phyloP scores from a whole-genome alignment of 2,329 filamentous ascomycete genomes.

The Thelonectria discophora region DNA sequence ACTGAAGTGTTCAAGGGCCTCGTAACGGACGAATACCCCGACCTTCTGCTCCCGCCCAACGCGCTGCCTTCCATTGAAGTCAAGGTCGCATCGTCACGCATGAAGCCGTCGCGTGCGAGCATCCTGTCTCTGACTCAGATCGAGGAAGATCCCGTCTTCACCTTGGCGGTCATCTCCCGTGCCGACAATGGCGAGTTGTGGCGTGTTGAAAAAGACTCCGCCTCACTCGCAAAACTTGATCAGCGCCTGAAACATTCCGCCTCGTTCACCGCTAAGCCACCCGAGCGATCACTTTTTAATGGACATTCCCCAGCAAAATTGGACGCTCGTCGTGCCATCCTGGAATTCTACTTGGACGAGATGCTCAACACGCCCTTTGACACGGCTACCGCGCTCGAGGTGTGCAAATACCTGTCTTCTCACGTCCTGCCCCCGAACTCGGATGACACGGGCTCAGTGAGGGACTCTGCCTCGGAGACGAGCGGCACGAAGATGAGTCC shows the following conservation, averaged over 20 bases:
- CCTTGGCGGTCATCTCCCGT: slow-evolving; percentile 83
- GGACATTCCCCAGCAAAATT: slow-evolving; percentile 94
- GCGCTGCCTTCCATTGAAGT: slow-evolving; percentile 86
- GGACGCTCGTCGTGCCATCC: slow-evolving; percentile 81
- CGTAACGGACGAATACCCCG: slow-evolving; percentile 85
- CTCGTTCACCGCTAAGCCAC: slow-evolving; percentile 78
- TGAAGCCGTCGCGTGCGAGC: slow-evolving; percentile 90
- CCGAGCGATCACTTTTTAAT: slow-evolving; percentile 86
- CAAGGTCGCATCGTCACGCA: slow-evolving; percentile 90
- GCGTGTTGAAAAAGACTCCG: slow-evolving; percentile 92
- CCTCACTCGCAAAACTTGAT: slow-evolving; percentile 83
- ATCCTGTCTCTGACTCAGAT: slow-evolving; percentile 80
- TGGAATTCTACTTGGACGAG: slow-evolving; percentile 87
- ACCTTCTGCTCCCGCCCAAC: slow-evolving; percentile 85
- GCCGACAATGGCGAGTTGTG: slow-evolving; percentile 82
- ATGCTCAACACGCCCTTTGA: slow-evolving; percentile 86
- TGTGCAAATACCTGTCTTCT: slow-evolving; percentile 87
- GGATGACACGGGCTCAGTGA: slow-evolving; percentile 58
- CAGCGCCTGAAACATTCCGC: slow-evolving; percentile 78
- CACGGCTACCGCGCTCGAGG: slow-evolving; percentile 76
- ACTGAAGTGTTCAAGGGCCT: slow-evolving; percentile 77
- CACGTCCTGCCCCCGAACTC: slow-evolving; percentile 69
- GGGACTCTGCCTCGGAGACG: slow-evolving; percentile 36
- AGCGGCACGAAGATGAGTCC: slow-evolving; percentile 58
- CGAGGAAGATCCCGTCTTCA: slow-evolving; percentile 95